Conservation (phyloP, 768 basidiomycete genomes). For the Dioszegia crocea region DNA sequence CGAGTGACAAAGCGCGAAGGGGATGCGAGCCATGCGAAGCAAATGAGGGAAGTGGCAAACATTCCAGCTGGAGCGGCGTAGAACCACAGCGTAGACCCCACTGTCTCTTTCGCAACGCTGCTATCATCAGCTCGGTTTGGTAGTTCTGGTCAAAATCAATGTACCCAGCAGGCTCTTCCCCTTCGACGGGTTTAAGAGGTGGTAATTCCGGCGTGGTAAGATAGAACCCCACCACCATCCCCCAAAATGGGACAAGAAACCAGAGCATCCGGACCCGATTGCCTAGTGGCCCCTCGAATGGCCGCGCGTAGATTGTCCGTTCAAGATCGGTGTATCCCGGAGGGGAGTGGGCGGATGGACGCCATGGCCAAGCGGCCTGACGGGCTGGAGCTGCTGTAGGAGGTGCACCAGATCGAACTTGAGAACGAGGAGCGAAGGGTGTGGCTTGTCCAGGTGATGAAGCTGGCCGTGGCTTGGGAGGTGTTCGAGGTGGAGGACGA, state of each 20-base stretch:
- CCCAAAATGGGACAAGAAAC: constrained; percentile 12
- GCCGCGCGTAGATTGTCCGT: constrained; percentile 12
- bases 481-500: not conserved
- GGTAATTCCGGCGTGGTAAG: constrained; percentile 8
- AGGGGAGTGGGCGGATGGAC: not conserved
- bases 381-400: not conserved
- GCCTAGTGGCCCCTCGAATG: constrained; percentile 10
- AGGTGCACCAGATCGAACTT: not conserved
- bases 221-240: constrained; percentile 3
- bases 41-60: constrained; percentile 4
- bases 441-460: not conserved
- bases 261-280: constrained; percentile 11
- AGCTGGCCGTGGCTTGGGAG: constrained; percentile 1
- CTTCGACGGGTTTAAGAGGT: not conserved
- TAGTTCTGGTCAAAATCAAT: not conserved
- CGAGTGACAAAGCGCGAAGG: constrained; percentile 16
- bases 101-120: not conserved
- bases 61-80: not conserved
- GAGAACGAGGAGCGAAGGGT: not conserved
- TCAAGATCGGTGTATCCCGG: constrained; percentile 4
- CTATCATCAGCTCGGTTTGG: not conserved
- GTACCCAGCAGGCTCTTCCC: not conserved
- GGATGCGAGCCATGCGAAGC: constrained; percentile 1
- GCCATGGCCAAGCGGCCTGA: constrained; percentile 12
- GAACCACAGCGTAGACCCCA: not conserved